phyloP scores from a whole-genome alignment of 2,329 filamentous ascomycete genomes.

The Rhytidhysteron rufulum region DNA sequence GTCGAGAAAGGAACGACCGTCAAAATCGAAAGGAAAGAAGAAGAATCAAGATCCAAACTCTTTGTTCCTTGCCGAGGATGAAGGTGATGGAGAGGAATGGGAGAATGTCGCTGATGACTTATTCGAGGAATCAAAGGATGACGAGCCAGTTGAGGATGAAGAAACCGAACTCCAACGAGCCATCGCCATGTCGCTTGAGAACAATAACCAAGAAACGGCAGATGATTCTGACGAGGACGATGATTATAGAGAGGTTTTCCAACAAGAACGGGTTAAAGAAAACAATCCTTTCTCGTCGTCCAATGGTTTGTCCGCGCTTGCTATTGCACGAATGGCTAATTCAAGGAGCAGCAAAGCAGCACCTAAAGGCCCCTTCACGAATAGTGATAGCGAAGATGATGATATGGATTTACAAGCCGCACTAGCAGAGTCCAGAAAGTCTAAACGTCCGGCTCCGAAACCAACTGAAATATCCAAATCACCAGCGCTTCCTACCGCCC shows the following conservation, averaged over 20 bases:
- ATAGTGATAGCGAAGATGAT: slow-evolving; percentile 65
- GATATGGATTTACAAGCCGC: slow-evolving; percentile 73
- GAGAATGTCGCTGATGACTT: slow-evolving; percentile 53
- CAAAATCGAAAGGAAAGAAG: slow-evolving; percentile 16
- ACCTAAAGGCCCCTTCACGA: slow-evolving; percentile 30
- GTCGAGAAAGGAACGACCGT: slow-evolving; percentile 28
- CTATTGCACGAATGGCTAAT: slow-evolving; percentile 72
- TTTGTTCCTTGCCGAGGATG: slow-evolving; percentile 52
- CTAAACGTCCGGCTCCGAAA: slow-evolving; percentile 29
- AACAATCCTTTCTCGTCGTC: slow-evolving; percentile 38
- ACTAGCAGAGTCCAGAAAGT: slow-evolving; percentile 65
- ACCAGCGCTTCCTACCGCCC: slow-evolving; percentile 3
- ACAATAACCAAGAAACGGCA: slow-evolving; percentile 49
- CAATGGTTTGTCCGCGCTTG: slow-evolving; percentile 47
- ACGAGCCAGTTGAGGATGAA: slow-evolving; percentile 51
- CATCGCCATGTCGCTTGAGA: slow-evolving; percentile 75
- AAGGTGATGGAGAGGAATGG: slow-evolving; percentile 37
- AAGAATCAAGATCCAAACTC: slow-evolving; percentile 45
- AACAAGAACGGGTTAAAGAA: slow-evolving; percentile 42
- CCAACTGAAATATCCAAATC: slow-evolving; percentile 30
- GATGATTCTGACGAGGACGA: slow-evolving; percentile 50
- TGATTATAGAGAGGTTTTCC: slow-evolving; percentile 44
- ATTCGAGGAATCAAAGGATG: slow-evolving; percentile 47
- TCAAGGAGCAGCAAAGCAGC: slow-evolving; percentile 60
- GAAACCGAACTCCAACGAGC: slow-evolving; percentile 76